phyloP scores from a whole-genome alignment of 139 green algal species.

The Auxenochlorella pyrenoidosa region DNA sequence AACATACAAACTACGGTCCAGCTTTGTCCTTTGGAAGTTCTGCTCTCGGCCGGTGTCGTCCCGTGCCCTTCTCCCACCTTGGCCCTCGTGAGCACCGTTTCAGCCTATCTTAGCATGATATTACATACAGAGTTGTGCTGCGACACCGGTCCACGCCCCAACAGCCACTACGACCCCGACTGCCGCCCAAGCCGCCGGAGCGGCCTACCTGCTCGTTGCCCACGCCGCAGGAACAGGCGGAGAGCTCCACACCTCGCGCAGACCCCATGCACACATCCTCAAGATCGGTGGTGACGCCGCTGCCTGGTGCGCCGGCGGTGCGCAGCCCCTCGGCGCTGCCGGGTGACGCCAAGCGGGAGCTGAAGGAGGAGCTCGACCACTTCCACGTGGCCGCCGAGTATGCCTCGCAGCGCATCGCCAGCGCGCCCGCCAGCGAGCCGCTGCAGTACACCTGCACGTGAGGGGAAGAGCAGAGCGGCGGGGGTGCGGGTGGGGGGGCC shows the following conservation, averaged over 20 bases:
- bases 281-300: not conserved
- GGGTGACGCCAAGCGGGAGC: not conserved
- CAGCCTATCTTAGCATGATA: not conserved
- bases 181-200: not conserved
- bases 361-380: not conserved
- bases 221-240: too few species aligned
- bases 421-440: not conserved
- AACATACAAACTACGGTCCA: too few species aligned
- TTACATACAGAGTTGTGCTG: not conserved
- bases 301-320: not conserved
- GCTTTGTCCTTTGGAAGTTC: too few species aligned
- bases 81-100: not conserved
- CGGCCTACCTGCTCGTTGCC: not conserved
- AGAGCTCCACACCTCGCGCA: too few species aligned
- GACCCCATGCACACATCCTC: not conserved
- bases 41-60: not conserved
- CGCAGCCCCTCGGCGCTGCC: not conserved
- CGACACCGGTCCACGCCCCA: not conserved
- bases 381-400: not conserved
- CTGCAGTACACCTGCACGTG: conserved; percentile 17
- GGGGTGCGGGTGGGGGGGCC: not conserved
- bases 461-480: not conserved
- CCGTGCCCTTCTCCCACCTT: not conserved
- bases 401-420: not conserved
- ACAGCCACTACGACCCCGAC: not conserved